A percentile compares a stretch with the other conserved stretches of the same genome.
Evolutionary conservation across 2,329 filamentous ascomycete genomes (phyloP).

Genomic region (Colletotrichum sp.): DNA sequence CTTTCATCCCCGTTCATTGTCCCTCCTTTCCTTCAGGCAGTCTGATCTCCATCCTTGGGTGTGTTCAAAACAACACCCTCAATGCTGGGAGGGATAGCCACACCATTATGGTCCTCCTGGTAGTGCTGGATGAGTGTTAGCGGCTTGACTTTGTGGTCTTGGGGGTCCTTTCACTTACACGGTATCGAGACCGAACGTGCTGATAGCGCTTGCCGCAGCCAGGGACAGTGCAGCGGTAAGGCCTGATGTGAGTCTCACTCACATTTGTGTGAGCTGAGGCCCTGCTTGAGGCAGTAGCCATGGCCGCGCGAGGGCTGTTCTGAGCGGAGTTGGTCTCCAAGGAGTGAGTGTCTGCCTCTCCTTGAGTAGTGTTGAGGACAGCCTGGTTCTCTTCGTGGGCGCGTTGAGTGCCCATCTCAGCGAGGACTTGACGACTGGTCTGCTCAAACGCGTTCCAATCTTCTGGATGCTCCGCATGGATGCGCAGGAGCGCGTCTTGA

Average conservation of each 20-base stretch:
- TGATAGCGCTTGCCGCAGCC: not conserved
- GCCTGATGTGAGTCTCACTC: not conserved
- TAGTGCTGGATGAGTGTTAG: not conserved
- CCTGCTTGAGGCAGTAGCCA: not conserved
- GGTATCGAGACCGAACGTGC: not conserved
- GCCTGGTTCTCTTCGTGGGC: not conserved
- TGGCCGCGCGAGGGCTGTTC: not conserved
- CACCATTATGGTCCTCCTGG: not conserved
- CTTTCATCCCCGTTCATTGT: not conserved
- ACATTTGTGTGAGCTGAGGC: not conserved
- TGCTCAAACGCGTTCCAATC: not conserved
- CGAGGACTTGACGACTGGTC: not conserved
- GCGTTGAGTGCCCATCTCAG: not conserved
- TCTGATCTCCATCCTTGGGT: not conserved
- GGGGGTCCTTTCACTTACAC: not conserved
- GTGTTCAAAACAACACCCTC: not conserved
- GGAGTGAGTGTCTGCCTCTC: not conserved
- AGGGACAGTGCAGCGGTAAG: not conserved
- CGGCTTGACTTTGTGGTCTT: rapidly evolving
- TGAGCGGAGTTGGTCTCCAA: not conserved
- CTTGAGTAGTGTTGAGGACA: not conserved
- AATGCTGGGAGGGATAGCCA: not conserved
- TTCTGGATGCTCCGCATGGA: not conserved
- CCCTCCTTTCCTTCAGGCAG: not conserved
- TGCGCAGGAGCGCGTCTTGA: not conserved